Evolutionary conservation across 2,329 filamentous ascomycete genomes (phyloP).

Genomic region (Phaeosphaeriaceae sp.): DNA sequence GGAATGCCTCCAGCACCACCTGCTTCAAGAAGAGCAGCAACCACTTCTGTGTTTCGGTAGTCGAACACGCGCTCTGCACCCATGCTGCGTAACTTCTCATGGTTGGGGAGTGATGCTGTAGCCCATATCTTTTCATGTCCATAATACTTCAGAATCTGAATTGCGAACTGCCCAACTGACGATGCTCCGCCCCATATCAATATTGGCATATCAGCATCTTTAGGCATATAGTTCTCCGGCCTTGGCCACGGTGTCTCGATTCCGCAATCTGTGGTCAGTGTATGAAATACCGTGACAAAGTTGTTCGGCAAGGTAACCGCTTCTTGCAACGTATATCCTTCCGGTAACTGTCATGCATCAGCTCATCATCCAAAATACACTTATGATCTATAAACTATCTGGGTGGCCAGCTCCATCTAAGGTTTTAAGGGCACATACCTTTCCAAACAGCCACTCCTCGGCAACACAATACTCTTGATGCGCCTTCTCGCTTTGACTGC

Average conservation of each 20-base stretch:
- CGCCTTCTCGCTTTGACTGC: conserved; percentile 56
- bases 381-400: no score
- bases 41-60: conserved; percentile 44
- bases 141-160: conserved; percentile 52
- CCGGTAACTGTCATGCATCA: conserved; percentile 45
- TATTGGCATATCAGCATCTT: conserved; percentile 40
- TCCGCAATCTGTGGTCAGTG: conserved; percentile 58
- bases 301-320: conserved; percentile 64
- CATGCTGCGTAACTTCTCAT: conserved; percentile 45
- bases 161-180: conserved; percentile 51
- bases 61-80: conserved; percentile 51
- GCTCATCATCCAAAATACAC: no score
- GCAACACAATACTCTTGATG: conserved; percentile 64
- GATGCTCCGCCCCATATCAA: conserved; percentile 55
- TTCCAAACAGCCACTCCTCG: conserved; percentile 54
- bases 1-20: conserved; percentile 26
- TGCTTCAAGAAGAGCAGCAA: conserved; percentile 34
- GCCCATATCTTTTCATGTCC: conserved; percentile 49
- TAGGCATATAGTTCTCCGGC: conserved; percentile 49
- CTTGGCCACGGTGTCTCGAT: conserved; percentile 65
- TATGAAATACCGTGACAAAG: conserved; percentile 64
- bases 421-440: no score
- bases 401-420: no score
- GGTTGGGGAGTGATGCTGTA: conserved; percentile 49
- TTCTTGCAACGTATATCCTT: conserved; percentile 50